phyloP scores from a whole-genome alignment of 495 filamentous ascomycete genomes.

The Neurospora tetraspora region DNA sequence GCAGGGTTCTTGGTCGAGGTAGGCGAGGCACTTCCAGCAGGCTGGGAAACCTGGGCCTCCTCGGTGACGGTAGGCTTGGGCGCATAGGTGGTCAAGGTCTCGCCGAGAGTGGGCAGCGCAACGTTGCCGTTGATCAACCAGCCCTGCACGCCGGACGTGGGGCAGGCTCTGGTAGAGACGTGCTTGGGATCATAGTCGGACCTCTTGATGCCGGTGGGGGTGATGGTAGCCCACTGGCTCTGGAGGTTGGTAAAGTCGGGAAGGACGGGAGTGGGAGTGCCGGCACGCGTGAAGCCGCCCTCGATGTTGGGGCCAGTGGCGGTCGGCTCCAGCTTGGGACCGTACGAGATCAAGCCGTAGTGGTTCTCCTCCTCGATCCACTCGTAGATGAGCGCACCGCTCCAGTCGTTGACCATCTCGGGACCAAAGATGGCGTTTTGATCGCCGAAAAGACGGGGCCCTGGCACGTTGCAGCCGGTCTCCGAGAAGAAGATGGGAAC shows the following conservation, averaged over 20 bases:
- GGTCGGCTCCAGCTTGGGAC: slow-evolving; percentile 38
- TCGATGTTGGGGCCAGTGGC: slow-evolving; percentile 41
- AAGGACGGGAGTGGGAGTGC: slow-evolving; percentile 60
- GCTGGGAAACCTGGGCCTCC: neutral
- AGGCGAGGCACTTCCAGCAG: slow-evolving; percentile 13
- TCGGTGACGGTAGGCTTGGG: slow-evolving; percentile 15
- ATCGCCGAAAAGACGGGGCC: slow-evolving; percentile 65
- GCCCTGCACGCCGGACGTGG: slow-evolving; percentile 52
- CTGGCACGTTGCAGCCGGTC: slow-evolving; percentile 61
- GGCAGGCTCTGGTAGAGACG: slow-evolving; percentile 59
- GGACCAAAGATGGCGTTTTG: slow-evolving; percentile 65
- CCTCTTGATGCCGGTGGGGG: slow-evolving; percentile 54
- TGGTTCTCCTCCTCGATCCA: slow-evolving; percentile 82
- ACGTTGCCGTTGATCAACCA: slow-evolving; percentile 66
- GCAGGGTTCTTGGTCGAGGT: slow-evolving; percentile 25
- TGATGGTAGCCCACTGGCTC: slow-evolving; percentile 63
- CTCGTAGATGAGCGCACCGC: slow-evolving; percentile 77
- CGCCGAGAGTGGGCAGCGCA: slow-evolving; percentile 57
- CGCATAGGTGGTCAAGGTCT: slow-evolving; percentile 27
- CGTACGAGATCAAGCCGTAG: slow-evolving; percentile 80
- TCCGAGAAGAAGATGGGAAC: slow-evolving; percentile 83
- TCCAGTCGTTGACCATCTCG: slow-evolving; percentile 67
- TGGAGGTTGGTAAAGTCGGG: slow-evolving; percentile 75
- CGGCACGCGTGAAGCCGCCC: slow-evolving; percentile 58
- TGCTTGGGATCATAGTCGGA: slow-evolving; percentile 49